A percentile compares a stretch with the other conserved stretches of the same genome.
phyloP scores from a whole-genome alignment of 2,329 filamentous ascomycete genomes.

The Xylaria sp. region DNA sequence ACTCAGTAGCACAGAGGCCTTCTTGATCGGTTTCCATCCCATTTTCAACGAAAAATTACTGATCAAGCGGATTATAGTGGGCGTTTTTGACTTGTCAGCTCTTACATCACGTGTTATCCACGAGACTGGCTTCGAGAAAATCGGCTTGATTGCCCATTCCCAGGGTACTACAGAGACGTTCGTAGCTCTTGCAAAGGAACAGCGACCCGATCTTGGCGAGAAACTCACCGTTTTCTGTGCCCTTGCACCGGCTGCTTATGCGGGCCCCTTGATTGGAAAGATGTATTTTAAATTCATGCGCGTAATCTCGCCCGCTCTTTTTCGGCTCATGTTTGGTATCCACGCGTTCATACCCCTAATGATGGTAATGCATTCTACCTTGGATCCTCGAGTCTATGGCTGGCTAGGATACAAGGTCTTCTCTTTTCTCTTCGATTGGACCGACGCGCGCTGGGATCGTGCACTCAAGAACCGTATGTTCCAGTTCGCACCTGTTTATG shows the following conservation, averaged over 20 bases:
- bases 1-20: too few relatives aligned
- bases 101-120: constrained; percentile 78
- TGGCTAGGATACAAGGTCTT: constrained; percentile 88
- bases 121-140: constrained; percentile 82
- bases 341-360: constrained; percentile 93
- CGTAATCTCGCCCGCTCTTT: constrained; percentile 75
- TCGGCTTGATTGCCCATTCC: constrained; percentile 84
- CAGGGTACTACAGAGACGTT: constrained; percentile 91
- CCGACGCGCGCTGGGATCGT: constrained; percentile 82
- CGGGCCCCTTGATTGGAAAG: constrained; percentile 82
- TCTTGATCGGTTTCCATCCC: too few relatives aligned
- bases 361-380: constrained; percentile 77
- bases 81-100: constrained; percentile 83
- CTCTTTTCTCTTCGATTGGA: constrained; percentile 88
- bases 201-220: constrained; percentile 81
- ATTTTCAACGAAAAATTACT: too few relatives aligned
- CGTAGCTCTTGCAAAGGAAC: constrained; percentile 86
- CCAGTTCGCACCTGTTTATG: constrained; percentile 89
- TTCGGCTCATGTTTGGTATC: constrained; percentile 85
- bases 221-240: constrained; percentile 90
- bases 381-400: constrained; percentile 75
- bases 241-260: constrained; percentile 87
- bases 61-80: constrained; percentile 54
- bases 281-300: constrained; percentile 94
- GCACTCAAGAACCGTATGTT: constrained; percentile 83